Evolutionary conservation across 2,329 filamentous ascomycete species (phyloP), one percentile per base, ranked within the genome.

Genomic region (Ophiocordyceps camponoti-floridani): DNA sequence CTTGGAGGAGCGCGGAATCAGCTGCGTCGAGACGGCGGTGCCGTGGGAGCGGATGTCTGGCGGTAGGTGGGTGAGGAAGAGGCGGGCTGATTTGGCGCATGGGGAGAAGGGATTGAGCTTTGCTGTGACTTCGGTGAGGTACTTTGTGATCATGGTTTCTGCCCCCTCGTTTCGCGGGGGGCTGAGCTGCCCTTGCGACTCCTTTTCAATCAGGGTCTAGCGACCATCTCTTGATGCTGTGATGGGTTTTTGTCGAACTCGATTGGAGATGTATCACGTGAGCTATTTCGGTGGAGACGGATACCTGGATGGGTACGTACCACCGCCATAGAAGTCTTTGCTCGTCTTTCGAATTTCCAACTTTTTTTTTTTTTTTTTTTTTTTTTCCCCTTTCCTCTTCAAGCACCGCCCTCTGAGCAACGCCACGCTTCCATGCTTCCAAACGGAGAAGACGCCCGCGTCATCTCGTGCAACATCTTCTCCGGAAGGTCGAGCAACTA

Each of bases 21-120:
- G 68, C 48, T 76, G 82, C 12, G 86, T 82, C 53, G 77, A 77
- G 57, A 96, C 82, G 56, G 79, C 75, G 70, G 94, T 85, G 51
- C 75, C 77, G 45, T 69, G 72, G 46, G 70, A 66, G 45, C 87
- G 78, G 48, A 87, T 87, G 55, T 81, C 78, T 40, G 87, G 76
- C 10, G 89, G 86, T 30, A 98, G 77, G 50, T 83, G 73, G 30
- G 84, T 82, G 52, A 96, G 84, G 64, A 96, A 91, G 44, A 94
- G 72, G 40, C 91, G 81, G 37, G 86, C 88, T 23, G 88, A 82
- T 58, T 86, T 87, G 49, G 85, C 79, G 59, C 74, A 72, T 23
- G 73, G 65, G 27, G 79, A 82, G 74, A 96, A 96, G 37, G 91
- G 89, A 65, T 94, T 94, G 77, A 96, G 95, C 60, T 77, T 78